phyloP scores from a whole-genome alignment of 345 rosid genomes.

The Pistacia vera region DNA sequence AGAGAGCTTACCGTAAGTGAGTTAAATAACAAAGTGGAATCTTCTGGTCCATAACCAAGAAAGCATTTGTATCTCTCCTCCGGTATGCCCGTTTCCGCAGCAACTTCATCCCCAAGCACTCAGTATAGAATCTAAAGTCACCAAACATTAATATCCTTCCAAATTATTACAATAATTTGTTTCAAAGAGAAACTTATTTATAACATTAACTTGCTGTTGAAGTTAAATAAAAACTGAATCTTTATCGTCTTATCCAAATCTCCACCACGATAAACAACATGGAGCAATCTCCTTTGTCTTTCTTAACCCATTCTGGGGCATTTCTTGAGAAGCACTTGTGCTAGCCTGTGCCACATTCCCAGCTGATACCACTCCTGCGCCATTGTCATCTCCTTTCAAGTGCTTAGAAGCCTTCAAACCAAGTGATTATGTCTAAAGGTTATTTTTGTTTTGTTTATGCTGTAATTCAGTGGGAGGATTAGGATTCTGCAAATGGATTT shows the following conservation, averaged over 20 bases:
- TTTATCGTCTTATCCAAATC: conserved; percentile 93
- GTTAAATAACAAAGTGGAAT: conserved; percentile 93
- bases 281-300: too few relatives aligned
- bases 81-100: conserved; percentile 93
- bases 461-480: too few relatives aligned
- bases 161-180: too few relatives aligned
- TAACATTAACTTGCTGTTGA: neutral
- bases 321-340: too few relatives aligned
- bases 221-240: conserved; percentile 27
- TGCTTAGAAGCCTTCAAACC: conserved; percentile 48
- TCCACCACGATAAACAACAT: conserved; percentile 97
- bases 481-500: too few relatives aligned
- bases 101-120: conserved; percentile 98
- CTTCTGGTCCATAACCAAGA: conserved; percentile 98
- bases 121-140: too few relatives aligned
- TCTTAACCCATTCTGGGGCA: too few relatives aligned
- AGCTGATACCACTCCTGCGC: conserved; percentile 56
- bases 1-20: conserved; percentile 75
- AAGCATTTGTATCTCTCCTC: conserved; percentile 97
- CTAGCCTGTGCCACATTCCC: too few relatives aligned
- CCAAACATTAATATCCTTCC: too few relatives aligned
- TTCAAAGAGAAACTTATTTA: too few relatives aligned
- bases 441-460: too few relatives aligned
- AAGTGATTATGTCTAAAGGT: conserved; percentile 45
- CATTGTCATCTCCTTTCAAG: conserved; percentile 47